A percentile compares a stretch with the other conserved stretches of the same genome.
phyloP scores from a whole-genome alignment of 2,329 filamentous ascomycete genomes.

The Cercospora sp. region DNA sequence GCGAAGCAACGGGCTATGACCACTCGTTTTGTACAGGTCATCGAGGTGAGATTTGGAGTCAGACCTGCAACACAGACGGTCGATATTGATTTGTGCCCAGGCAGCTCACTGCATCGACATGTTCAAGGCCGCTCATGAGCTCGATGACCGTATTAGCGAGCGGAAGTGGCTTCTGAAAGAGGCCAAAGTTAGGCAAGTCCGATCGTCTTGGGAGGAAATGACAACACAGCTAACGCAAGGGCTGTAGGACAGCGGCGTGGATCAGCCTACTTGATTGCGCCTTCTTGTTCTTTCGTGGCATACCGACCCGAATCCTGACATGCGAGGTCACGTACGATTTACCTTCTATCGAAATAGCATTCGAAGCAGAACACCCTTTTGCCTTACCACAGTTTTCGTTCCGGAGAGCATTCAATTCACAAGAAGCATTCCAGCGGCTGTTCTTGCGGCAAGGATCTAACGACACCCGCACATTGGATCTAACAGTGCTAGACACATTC shows the following conservation, averaged over 20 bases:
- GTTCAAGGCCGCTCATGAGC: conserved; percentile 10
- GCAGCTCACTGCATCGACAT: conserved; percentile 4
- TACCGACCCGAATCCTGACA: conserved; percentile 16
- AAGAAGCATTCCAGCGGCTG: conserved; percentile 14
- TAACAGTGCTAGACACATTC: conserved; percentile 25
- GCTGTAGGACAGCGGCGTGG: conserved; percentile 11
- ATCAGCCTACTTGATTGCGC: conserved; percentile 21
- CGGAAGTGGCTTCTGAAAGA: conserved; percentile 19
- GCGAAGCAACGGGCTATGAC: conserved; percentile 13
- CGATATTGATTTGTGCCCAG: neutral
- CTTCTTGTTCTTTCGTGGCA: conserved; percentile 23
- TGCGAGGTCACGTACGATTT: conserved; percentile 18
- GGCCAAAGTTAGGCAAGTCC: conserved; percentile 14
- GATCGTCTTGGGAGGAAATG: neutral
- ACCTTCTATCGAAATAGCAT: conserved; percentile 15
- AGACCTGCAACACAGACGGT: neutral
- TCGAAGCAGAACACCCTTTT: conserved; percentile 22
- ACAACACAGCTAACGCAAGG: neutral
- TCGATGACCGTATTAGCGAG: conserved; percentile 18
- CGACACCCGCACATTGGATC: neutral
- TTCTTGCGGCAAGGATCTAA: neutral
- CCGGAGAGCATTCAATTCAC: neutral
- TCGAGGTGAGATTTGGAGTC: conserved; percentile 2
- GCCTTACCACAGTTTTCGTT: conserved; percentile 17
- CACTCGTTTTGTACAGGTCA: conserved; percentile 5